Conservation (phyloP, 2,329 filamentous ascomycete genomes). For the Cladophialophora bantiana region DNA sequence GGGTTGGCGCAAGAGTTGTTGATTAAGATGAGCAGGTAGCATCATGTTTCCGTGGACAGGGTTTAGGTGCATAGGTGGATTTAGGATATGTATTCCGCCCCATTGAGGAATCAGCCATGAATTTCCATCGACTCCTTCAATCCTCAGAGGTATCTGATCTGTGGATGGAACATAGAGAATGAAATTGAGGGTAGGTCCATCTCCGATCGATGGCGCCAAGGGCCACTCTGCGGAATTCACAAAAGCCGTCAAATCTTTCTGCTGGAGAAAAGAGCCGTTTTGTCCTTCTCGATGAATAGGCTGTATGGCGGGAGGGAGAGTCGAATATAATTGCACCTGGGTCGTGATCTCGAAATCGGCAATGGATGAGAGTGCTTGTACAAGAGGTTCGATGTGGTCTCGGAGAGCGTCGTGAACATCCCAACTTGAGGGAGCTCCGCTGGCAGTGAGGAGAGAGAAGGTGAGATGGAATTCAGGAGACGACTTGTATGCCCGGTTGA, state of each 20-base stretch:
- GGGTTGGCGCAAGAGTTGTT: conserved; percentile 74
- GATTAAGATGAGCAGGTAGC: conserved; percentile 60
- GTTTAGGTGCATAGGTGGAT: conserved; percentile 52
- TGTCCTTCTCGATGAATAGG: conserved; percentile 59
- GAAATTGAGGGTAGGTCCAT: conserved; percentile 92
- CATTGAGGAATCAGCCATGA: conserved; percentile 97
- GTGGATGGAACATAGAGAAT: conserved; percentile 86
- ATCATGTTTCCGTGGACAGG: conserved; percentile 25
- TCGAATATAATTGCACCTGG: conserved; percentile 91
- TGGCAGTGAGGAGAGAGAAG: conserved; percentile 90
- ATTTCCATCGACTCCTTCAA: conserved; percentile 67
- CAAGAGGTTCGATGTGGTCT: conserved; percentile 80
- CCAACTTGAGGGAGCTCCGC: conserved; percentile 82
- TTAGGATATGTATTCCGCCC: conserved; percentile 79
- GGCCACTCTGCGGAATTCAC: conserved; percentile 99
- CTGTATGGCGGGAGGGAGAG: conserved; percentile 67
- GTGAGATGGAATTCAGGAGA: conserved; percentile 93
- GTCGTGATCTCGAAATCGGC: conserved; percentile 97
- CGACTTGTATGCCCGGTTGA: conserved; percentile 86
- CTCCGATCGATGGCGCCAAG: conserved; percentile 87
- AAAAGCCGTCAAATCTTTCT: conserved; percentile 89
- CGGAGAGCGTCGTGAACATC: conserved; percentile 83
- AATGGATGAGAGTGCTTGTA: conserved; percentile 79
- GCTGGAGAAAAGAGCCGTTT: conserved; percentile 62
- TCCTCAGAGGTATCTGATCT: conserved; percentile 64